phyloP scores from a whole-genome alignment of 176 grass and related monocot genomes.

The Lolium perenne region DNA sequence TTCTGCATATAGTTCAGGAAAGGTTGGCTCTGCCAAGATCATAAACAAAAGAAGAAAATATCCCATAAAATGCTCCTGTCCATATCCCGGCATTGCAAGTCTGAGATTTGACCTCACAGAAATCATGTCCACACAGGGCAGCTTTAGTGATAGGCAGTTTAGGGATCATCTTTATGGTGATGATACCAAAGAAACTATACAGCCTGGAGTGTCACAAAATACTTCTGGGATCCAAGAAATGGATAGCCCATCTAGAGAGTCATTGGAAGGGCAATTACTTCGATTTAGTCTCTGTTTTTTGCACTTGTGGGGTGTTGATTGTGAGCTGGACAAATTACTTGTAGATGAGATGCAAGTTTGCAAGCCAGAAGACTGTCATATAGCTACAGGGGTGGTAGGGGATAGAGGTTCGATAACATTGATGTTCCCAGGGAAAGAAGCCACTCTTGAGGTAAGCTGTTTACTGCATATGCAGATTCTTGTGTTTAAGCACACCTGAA shows the following conservation, averaged over 20 bases:
- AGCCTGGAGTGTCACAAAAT: constrained; percentile 40
- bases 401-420: constrained; percentile 86
- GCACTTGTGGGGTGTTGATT: constrained; percentile 92
- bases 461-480: constrained; percentile 21
- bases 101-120: constrained; percentile 87
- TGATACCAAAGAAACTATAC: constrained; percentile 37
- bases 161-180: constrained; percentile 56
- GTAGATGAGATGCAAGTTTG: constrained; percentile 93
- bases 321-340: constrained; percentile 83
- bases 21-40: constrained; percentile 30
- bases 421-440: constrained; percentile 86
- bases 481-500: constrained; percentile 26
- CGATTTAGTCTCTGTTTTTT: constrained; percentile 97
- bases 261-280: constrained; percentile 78
- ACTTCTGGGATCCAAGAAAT: constrained; percentile 50
- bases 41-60: constrained; percentile 60
- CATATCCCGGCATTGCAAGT: constrained; percentile 86
- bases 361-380: constrained; percentile 87
- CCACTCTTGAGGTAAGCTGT: constrained; percentile 82
- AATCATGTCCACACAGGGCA: constrained; percentile 69
- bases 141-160: constrained; percentile 46
- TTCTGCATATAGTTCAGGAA: constrained; percentile 55
- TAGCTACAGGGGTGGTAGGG: constrained; percentile 78
- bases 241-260: constrained; percentile 80
- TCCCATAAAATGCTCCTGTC: constrained; percentile 86